Evolutionary conservation across 345 rosid species (phyloP).

Genomic region (Gossypium herbaceum): DNA sequence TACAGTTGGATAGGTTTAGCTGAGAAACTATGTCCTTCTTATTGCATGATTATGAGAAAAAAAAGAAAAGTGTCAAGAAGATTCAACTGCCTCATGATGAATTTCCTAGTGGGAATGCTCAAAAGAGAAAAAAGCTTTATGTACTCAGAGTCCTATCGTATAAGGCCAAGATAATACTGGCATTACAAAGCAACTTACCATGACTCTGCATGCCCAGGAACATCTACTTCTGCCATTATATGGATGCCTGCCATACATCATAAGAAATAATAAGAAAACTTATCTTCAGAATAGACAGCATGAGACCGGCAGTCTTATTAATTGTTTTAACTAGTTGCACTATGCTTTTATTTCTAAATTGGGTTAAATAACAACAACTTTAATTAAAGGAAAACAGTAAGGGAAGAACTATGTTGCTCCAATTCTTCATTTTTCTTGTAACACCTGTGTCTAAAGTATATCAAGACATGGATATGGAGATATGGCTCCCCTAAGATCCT

Average conservation of each 20-base stretch:
- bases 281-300: background rate
- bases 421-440: background rate
- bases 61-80: background rate
- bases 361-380: background rate
- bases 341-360: background rate
- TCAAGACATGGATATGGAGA: background rate
- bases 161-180: slow-evolving; percentile 1
- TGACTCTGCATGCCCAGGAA: slow-evolving; percentile 98
- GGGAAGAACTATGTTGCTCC: background rate
- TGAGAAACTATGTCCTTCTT: background rate
- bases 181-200: slow-evolving; percentile 45
- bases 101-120: background rate
- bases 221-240: slow-evolving; percentile 91
- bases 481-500: background rate
- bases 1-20: background rate
- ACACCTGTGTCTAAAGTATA: background rate
- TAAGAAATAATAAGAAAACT: slow-evolving; percentile 6
- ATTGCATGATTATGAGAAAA: background rate
- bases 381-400: background rate
- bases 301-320: background rate
- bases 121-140: background rate
- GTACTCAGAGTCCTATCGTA: background rate
- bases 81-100: background rate
- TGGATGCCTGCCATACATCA: slow-evolving; percentile 64
- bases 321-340: background rate